phyloP scores from a whole-genome alignment of 2,329 filamentous ascomycete species.

The Trichoderma atroviride region DNA sequence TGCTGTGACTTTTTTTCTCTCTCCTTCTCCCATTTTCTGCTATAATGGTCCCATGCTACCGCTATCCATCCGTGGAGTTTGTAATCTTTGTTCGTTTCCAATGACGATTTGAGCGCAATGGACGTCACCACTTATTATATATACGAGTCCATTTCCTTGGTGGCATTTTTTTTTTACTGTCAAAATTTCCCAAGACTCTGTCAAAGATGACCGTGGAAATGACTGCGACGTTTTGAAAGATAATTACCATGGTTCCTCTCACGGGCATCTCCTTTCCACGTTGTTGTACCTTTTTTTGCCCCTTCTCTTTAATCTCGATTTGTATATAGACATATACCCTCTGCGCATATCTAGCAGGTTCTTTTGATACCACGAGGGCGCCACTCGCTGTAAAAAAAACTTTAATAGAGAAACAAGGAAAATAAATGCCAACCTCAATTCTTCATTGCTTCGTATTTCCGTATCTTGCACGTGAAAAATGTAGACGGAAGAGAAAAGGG shows the following conservation, averaged over 20 bases:
- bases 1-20: background rate
- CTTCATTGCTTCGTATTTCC: background rate
- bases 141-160: background rate
- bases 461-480: background rate
- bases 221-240: background rate
- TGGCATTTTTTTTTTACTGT: background rate
- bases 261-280: background rate
- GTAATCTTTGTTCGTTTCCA: background rate
- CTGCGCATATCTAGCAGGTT: slow-evolving; percentile 13
- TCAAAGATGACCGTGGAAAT: slow-evolving; percentile 7
- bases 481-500: background rate
- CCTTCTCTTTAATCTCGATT: background rate
- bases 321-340: slow-evolving; percentile 18
- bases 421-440: background rate
- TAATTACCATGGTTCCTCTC: background rate
- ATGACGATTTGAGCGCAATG: slow-evolving; percentile 3
- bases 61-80: background rate
- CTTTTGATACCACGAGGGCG: slow-evolving; percentile 11
- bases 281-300: background rate
- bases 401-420: background rate
- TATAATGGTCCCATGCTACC: background rate
- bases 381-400: slow-evolving; percentile 7
- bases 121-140: slow-evolving; percentile 1
- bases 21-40: background rate
- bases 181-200: background rate